Base-by-base conservation (phyloP, 495 filamentous ascomycete genomes). In the Penicillium coffeae region DNA sequence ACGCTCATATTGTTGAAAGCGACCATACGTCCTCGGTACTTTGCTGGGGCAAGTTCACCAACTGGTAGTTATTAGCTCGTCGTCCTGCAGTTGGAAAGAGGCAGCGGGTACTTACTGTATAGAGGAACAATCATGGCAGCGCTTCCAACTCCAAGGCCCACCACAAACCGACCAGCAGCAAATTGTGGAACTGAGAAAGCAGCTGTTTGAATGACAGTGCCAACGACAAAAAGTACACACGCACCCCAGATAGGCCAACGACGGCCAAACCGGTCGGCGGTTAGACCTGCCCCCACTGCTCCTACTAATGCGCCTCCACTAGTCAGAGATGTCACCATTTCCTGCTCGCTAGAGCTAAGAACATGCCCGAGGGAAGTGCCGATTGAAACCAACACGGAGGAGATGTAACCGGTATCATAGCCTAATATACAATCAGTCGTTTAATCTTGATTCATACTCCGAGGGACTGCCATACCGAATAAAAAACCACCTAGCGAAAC, bases 1-100 rank as follows among this genome's bases (percentile, higher is more conserved):
- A 81, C 72, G 42, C 62, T 67, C 69, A 82, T 75, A 40, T 80
- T 79, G 56, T 82, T 72, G 15, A 82, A 64, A 1, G 68, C 76
- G 33, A 81, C 74, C 71, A 79, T 74, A 32, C 73, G 68, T 15
- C 77, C 77, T 20, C 77, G 74, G 47, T 73, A 73, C 46, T 70
- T 69, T 9, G 77, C 69, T 3, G 74, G 73, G 2, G 73, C 66
- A n/a, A 78, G 52, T 42, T 78, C 73, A 27, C 69, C 71, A 44
- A 76, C 54, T 56, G n/a, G n/a, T n/a, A n/a, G n/a, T n/a, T n/a
- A n/a, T n/a, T n/a, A n/a, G n/a, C n/a, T n/a, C n/a, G n/a, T n/a
- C n/a, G n/a, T n/a, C n/a, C n/a, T n/a, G n/a, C n/a, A n/a, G n/a
- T n/a, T 10, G 27, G n/a, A 16, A 34, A 8, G 8, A 27, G n/a